Evolutionary conservation across 345 rosid genomes (phyloP).

Genomic region (Populus deltoides): DNA sequence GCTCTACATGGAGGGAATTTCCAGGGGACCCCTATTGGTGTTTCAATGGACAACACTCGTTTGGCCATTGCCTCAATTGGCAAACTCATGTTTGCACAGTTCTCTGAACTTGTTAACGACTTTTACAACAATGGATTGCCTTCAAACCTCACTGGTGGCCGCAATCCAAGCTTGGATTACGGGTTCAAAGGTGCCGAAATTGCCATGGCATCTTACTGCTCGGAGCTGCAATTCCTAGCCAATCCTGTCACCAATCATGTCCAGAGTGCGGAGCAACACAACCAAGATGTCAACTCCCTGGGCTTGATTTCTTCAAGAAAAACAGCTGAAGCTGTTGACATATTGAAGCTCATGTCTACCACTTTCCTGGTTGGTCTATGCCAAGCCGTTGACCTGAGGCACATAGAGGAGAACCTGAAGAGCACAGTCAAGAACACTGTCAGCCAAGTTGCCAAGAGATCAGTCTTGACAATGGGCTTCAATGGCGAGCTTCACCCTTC

Average conservation of each 20-base stretch:
- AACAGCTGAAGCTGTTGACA: conserved; percentile 32
- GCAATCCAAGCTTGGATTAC: conserved; percentile 37
- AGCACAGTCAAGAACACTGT: conserved; percentile 23
- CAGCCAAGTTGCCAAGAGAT: conserved; percentile 25
- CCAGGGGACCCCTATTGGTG: conserved; percentile 37
- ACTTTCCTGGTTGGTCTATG: conserved; percentile 31
- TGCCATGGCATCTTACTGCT: conserved; percentile 41
- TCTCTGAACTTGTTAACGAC: conserved; percentile 34
- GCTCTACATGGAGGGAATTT: conserved; percentile 34
- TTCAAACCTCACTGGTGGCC: conserved; percentile 32
- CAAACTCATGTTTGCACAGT: conserved; percentile 34
- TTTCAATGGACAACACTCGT: conserved; percentile 36
- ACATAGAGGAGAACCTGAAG: conserved; percentile 33
- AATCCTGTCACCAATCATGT: conserved; percentile 36
- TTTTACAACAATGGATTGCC: conserved; percentile 34
- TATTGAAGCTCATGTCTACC: conserved; percentile 33
- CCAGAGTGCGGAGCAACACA: conserved; percentile 37
- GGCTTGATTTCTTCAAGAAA: conserved; percentile 33
- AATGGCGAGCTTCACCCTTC: conserved; percentile 36
- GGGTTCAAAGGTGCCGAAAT: conserved; percentile 38
- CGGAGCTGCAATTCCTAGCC: conserved; percentile 34
- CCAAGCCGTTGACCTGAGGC: conserved; percentile 34
- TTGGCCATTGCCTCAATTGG: conserved; percentile 31
- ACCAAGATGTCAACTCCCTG: conserved; percentile 35
- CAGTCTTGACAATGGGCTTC: conserved; percentile 20